Percentiles rank a stretch among this genome's conserved stretches.
Conservation (phyloP, 2,329 filamentous ascomycete species). For the Zasmidium citrigriseum region DNA sequence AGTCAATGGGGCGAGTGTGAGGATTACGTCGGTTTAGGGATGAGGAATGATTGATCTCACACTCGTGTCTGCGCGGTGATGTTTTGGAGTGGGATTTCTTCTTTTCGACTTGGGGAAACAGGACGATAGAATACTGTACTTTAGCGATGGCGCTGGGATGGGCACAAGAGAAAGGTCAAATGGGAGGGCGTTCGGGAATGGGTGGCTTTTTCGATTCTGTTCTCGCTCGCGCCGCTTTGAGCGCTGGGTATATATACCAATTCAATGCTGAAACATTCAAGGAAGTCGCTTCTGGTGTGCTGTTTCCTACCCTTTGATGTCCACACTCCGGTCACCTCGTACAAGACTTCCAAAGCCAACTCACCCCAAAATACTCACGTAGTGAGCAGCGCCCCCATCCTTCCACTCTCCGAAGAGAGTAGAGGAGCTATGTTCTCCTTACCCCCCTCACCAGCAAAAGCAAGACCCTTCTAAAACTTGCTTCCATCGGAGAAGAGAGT, state of each 20-base stretch:
- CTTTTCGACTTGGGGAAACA: not conserved
- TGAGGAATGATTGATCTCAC: not conserved
- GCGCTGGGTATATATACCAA: no score
- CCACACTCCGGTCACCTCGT: no score
- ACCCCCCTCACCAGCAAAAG: not conserved
- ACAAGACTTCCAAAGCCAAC: no score
- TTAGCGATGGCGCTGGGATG: slow-evolving; percentile 3
- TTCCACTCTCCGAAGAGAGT: no score
- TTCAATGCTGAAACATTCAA: not conserved
- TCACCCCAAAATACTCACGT: no score
- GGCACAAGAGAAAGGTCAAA: not conserved
- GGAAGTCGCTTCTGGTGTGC: no score
- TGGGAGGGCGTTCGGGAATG: not conserved
- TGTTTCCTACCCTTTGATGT: no score
- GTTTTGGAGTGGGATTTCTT: not conserved
- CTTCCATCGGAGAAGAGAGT: not conserved
- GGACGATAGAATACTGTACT: not conserved
- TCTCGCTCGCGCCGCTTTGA: no score
- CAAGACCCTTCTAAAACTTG: not conserved
- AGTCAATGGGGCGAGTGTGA: slow-evolving; percentile 12
- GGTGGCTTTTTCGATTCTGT: not conserved
- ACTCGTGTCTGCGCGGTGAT: not conserved
- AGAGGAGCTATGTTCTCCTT: no score
- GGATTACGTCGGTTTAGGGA: slow-evolving; percentile 6
- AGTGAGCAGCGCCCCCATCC: no score